Base-by-base conservation (phyloP, 768 basidiomycete species). In the Tephrocybe sp. region DNA sequence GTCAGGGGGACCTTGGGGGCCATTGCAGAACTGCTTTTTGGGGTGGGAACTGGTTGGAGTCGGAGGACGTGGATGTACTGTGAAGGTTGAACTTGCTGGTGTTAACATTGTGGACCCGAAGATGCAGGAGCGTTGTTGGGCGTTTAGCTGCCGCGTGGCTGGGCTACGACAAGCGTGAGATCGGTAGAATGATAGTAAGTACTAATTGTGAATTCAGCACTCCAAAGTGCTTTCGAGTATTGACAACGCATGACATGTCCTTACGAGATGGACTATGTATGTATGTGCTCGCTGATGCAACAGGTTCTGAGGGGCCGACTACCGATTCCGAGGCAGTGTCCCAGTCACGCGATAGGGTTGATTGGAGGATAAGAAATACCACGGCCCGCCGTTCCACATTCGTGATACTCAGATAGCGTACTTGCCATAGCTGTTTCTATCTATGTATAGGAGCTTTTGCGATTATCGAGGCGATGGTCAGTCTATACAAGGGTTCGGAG, bases 351-450 rank as follows among this genome's bases (percentile, higher is more conserved):
- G n/a, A n/a, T n/a, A n/a, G n/a, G n/a, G n/a, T n/a, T n/a, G 50
- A 51, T 51, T 51, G 45, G 38, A 46, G 10, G 45, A 53, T 53
- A 53, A 53, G 28, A 30, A 30, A 30, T 11, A 30, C 28, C 28
- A 11, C 28, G 28, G 5, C 28, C 28, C 28, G 6, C 11, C 11
- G 28, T 30, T 30, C 28, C 28, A 30, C 28, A 30, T 30, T 30
- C 28, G 28, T 30, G 28, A 30, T 11, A 5, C 28, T 30, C 28
- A 5, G 28, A 30, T 5, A 36, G 30, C 11, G 34, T 36, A 7
- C 4, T 17, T 36, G 11, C 14, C 34, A n/a, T n/a, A 15, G 11
- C 4, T 17, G 43, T n/a, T 45, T 45, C 43, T 32, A 20, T 45
- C 44, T 32, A 33, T 32, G n/a, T 33, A 45, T 32, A 45, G n/a